A percentile compares a stretch with the other conserved stretches of the same genome.
Evolutionary conservation across 2,329 filamentous ascomycete species (phyloP).

Genomic region (Cercospora canescens): DNA sequence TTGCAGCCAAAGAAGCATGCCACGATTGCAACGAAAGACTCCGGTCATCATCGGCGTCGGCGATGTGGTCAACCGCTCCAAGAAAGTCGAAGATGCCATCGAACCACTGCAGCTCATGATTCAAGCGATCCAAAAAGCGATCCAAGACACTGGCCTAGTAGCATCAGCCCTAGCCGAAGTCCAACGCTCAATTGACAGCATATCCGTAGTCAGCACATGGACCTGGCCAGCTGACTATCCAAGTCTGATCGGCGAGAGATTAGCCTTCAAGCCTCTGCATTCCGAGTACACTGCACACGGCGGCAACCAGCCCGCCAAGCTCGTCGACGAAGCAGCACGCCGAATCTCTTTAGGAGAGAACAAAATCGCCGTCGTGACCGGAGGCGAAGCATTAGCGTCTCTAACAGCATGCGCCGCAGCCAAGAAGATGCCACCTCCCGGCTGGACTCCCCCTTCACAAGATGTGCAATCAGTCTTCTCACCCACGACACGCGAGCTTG

Average conservation of each 20-base stretch:
- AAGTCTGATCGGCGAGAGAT: conserved; percentile 50
- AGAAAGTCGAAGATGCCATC: conserved; percentile 52
- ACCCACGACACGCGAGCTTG: conserved; percentile 49
- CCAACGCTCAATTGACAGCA: conserved; percentile 54
- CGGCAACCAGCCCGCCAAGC: conserved; percentile 61
- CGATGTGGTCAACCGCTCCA: conserved; percentile 61
- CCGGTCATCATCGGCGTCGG: conserved; percentile 65
- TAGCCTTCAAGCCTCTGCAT: conserved; percentile 52
- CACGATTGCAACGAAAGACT: conserved; percentile 23
- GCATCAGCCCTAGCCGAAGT: conserved; percentile 36
- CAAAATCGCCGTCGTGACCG: conserved; percentile 60
- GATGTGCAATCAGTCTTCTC: conserved; percentile 51
- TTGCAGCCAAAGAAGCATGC: not conserved
- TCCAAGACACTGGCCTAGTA: conserved; percentile 50
- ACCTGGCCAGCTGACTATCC: conserved; percentile 66
- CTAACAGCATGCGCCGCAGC: conserved; percentile 55
- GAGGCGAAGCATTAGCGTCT: conserved; percentile 65
- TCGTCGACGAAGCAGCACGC: conserved; percentile 64
- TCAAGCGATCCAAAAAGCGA: conserved; percentile 53
- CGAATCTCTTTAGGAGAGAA: conserved; percentile 56
- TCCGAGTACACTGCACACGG: conserved; percentile 59
- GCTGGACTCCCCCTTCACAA: conserved; percentile 57
- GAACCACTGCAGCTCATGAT: conserved; percentile 63
- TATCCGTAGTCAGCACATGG: conserved; percentile 64
- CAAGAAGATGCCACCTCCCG: conserved; percentile 57